A percentile compares a stretch with the other conserved stretches of the same genome.
phyloP scores from a whole-genome alignment of 2,329 filamentous ascomycete species.

The Fusarium sp. region DNA sequence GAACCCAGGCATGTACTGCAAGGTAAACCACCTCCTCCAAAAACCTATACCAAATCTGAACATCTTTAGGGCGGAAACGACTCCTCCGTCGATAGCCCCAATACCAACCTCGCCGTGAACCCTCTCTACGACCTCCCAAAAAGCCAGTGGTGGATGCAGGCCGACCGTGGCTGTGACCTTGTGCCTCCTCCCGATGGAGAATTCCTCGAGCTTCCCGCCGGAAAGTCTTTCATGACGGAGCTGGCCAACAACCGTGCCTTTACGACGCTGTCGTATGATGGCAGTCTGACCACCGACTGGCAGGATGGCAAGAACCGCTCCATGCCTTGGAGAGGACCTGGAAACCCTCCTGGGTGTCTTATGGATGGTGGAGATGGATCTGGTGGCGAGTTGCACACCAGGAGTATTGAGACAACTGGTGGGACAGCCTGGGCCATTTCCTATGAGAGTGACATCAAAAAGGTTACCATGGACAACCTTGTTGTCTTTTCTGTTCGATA shows the following conservation, averaged over 20 bases:
- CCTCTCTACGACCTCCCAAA: constrained; percentile 60
- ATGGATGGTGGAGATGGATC: constrained; percentile 48
- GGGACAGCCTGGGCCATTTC: constrained; percentile 64
- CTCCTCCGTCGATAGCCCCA: constrained; percentile 50
- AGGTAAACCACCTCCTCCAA: constrained; percentile 15
- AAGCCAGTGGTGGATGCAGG: constrained; percentile 64
- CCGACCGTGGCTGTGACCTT: constrained; percentile 59
- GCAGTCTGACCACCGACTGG: constrained; percentile 55
- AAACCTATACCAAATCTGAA: not conserved
- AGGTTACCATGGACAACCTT: constrained; percentile 64
- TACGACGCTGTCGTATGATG: constrained; percentile 60
- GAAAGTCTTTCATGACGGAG: constrained; percentile 61
- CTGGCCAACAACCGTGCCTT: constrained; percentile 63
- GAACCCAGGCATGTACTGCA: constrained; percentile 47
- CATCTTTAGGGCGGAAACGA: constrained; percentile 46
- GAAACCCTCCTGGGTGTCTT: constrained; percentile 43
- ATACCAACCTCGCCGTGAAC: constrained; percentile 59
- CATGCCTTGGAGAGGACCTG: constrained; percentile 58
- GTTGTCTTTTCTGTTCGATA: constrained; percentile 61
- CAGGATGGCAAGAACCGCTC: constrained; percentile 60
- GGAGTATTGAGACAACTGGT: constrained; percentile 56
- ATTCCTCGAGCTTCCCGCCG: constrained; percentile 60
- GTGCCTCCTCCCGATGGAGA: constrained; percentile 49
- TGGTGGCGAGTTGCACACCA: constrained; percentile 61
- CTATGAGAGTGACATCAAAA: constrained; percentile 59